Evolutionary conservation across 2,329 filamentous ascomycete genomes (phyloP).

Genomic region (Periconia sp.): DNA sequence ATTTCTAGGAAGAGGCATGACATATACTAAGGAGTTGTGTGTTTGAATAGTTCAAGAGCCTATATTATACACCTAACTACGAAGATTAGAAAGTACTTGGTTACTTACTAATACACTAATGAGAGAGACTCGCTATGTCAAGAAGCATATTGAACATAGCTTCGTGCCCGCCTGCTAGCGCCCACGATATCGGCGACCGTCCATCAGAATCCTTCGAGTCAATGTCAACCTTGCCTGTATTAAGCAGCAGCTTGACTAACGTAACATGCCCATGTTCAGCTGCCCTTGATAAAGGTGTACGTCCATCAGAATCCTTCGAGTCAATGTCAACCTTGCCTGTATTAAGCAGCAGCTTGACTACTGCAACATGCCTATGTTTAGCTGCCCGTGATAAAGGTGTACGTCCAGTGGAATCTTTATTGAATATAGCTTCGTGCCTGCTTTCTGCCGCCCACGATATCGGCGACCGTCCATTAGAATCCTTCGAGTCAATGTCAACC

Average conservation of each 20-base stretch:
- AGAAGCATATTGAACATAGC: not conserved
- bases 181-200: not conserved
- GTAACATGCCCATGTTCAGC: not conserved
- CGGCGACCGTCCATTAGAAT: not conserved
- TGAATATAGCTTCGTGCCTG: not conserved
- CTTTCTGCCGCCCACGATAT: not conserved
- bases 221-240: not conserved
- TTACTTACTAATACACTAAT: no score
- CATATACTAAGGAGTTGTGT: no score
- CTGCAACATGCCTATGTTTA: not conserved
- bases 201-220: not conserved
- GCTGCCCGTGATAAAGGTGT: conserved; percentile 8
- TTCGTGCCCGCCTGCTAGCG: not conserved
- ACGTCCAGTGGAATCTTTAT: not conserved
- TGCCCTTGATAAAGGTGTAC: not conserved
- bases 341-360: conserved; percentile 6
- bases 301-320: not conserved
- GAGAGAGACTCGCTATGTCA: not conserved
- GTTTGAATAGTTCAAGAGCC: no score
- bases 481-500: not conserved
- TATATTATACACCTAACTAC: not conserved
- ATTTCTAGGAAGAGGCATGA: no score
- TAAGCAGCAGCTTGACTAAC: not conserved
- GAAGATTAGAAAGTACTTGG: not conserved
- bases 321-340: not conserved